A percentile compares a stretch with the other conserved stretches of the same genome.
Conservation (phyloP, 2,329 filamentous ascomycete genomes). For the Penicillium sp. region DNA sequence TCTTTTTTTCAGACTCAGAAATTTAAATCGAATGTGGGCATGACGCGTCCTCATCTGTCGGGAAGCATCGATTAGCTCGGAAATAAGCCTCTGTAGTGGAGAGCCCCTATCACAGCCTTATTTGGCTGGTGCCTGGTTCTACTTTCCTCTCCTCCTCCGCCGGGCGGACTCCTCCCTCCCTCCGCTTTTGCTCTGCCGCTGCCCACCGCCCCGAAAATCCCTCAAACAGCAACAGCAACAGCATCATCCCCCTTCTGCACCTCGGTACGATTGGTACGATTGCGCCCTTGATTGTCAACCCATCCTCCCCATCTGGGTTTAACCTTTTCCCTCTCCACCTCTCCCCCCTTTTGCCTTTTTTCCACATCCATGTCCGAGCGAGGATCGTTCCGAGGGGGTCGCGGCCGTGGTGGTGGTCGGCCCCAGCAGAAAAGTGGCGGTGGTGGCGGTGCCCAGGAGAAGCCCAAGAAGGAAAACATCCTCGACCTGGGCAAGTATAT, state of each 20-base stretch:
- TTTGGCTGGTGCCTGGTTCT: neutral
- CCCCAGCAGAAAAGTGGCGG: constrained; percentile 53
- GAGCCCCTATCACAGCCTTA: neutral
- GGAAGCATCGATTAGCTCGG: neutral
- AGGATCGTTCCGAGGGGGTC: constrained; percentile 27
- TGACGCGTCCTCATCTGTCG: neutral
- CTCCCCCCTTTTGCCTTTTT: constrained; percentile 64
- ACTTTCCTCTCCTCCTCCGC: neutral
- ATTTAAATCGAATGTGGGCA: neutral
- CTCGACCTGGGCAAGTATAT: constrained; percentile 94
- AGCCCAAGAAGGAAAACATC: constrained; percentile 98
- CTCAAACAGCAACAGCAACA: constrained; percentile 26
- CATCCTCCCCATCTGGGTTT: constrained; percentile 10
- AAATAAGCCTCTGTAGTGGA: constrained; percentile 1
- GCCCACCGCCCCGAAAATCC: constrained; percentile 22
- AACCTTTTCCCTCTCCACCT: constrained; percentile 7
- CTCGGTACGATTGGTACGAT: constrained; percentile 5
- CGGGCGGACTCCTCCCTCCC: neutral
- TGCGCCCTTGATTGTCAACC: no score
- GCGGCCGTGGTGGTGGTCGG: constrained; percentile 24
- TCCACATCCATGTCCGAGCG: constrained; percentile 50
- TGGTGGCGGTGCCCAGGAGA: constrained; percentile 63
- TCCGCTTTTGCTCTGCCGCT: neutral
- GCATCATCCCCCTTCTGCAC: constrained; percentile 13
- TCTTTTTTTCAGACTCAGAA: neutral